These are phyloP conservation scores for Phlyctochytrium arcticum DNA, from an alignment of 192 early-diverging fungal genomes.

Conservation along the genomic window DNA sequence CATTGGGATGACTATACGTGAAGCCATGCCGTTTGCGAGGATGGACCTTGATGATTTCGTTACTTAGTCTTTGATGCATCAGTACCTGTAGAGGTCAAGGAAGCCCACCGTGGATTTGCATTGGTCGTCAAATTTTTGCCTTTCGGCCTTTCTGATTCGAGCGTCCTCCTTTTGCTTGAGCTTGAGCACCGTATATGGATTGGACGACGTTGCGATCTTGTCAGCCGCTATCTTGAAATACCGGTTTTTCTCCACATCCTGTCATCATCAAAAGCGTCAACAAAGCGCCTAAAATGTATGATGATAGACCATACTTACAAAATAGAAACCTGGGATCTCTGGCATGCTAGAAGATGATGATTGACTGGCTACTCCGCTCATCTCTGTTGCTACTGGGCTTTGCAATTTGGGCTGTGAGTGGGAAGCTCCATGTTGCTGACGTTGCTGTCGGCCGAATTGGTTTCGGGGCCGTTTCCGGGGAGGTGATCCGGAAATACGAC, in stretches of 20 bases:
- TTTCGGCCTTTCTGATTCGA: background rate
- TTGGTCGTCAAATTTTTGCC: background rate
- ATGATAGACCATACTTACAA: background rate
- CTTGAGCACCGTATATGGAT: background rate
- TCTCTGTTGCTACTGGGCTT: no score
- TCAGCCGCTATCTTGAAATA: constrained; percentile 22
- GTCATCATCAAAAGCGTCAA: background rate
- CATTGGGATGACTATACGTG: background rate
- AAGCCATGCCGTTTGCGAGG: background rate
- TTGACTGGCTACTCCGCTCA: no score
- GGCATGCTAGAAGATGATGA: no score
- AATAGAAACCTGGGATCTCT: constrained; percentile 8
- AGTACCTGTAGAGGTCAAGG: background rate
- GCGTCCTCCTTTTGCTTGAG: constrained; percentile 9
- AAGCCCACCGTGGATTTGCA: background rate
- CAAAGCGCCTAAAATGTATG: background rate
- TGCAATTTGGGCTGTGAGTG: no score
- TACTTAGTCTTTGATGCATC: background rate
- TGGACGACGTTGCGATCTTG: background rate
- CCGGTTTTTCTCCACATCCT: constrained; percentile 24
- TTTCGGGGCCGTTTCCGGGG: no score
- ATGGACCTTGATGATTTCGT: background rate
- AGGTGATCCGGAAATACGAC: no score
- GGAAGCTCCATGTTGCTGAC: no score
- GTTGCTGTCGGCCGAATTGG: no score